These are phyloP conservation scores for Penium margaritaceum DNA, from an alignment of 139 green algal genomes.

Conservation along the genomic window DNA sequence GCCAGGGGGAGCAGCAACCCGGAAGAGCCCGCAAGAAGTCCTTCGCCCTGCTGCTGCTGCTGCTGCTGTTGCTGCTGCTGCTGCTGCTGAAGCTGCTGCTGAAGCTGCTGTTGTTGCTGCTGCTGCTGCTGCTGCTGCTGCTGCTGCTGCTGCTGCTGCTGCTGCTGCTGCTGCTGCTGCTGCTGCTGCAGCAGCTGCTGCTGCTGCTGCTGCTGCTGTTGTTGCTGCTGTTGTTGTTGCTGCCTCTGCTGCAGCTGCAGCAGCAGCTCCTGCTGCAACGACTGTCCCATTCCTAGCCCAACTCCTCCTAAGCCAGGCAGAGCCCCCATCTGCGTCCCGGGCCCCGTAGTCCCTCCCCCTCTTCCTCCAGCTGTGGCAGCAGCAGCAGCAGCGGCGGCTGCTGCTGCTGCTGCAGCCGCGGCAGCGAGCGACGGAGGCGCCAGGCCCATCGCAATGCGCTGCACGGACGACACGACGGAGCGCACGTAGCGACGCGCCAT, in stretches of 20 bases:
- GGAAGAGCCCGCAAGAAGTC: too few species aligned
- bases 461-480: constrained; percentile 22
- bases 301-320: too few species aligned
- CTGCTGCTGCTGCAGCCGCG: not conserved
- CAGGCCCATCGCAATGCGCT: constrained; percentile 30
- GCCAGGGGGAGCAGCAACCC: too few species aligned
- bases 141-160: constrained; percentile 7
- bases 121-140: too few species aligned
- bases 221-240: not conserved
- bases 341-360: too few species aligned
- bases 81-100: too few species aligned
- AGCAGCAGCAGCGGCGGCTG: constrained; percentile 1
- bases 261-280: not conserved
- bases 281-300: too few species aligned
- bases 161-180: not conserved
- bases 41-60: too few species aligned
- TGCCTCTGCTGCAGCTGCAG: not conserved
- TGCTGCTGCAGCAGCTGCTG: not conserved
- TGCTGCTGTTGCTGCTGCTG: too few species aligned
- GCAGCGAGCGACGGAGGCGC: constrained; percentile 10
- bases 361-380: not conserved
- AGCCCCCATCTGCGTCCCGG: too few species aligned
- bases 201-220: constrained; percentile 4
- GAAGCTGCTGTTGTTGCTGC: too few species aligned
- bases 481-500: constrained; percentile 36